Evolutionary conservation across 2,329 filamentous ascomycete species (phyloP).

Genomic region (Thelonectria rubi): DNA sequence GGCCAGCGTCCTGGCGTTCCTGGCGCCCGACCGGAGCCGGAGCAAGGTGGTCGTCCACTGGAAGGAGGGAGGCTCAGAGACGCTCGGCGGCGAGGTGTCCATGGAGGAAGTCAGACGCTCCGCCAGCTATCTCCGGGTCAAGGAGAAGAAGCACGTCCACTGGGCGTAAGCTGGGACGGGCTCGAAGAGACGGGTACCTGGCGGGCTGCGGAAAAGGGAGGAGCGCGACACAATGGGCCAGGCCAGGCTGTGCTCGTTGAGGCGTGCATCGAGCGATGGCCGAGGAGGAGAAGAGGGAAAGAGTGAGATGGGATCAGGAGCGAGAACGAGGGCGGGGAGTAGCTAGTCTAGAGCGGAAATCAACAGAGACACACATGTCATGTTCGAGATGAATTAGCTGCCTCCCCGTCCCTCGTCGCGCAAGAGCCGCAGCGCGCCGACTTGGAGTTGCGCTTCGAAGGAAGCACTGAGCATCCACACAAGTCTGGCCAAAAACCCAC

Average conservation of each 20-base stretch:
- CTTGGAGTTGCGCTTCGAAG: no score
- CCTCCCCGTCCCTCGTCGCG: no score
- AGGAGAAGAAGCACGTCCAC: constrained; percentile 36
- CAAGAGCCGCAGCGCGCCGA: not conserved
- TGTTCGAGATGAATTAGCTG: not conserved
- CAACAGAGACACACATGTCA: constrained; percentile 3
- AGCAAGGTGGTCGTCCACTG: constrained; percentile 44
- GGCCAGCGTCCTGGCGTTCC: constrained; percentile 33
- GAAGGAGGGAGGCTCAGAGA: constrained; percentile 38
- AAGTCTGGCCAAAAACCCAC: constrained; percentile 12
- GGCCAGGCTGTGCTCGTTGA: not conserved
- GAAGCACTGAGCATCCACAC: not conserved
- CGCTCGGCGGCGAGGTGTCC: constrained; percentile 33
- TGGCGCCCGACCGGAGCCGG: constrained; percentile 36
- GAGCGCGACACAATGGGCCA: not conserved
- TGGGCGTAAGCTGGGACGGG: constrained; percentile 25
- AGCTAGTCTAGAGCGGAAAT: not conserved
- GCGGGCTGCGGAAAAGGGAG: not conserved
- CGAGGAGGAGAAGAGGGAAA: not conserved
- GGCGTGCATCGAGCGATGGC: not conserved
- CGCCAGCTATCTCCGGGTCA: constrained; percentile 38
- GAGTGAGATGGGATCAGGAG: not conserved
- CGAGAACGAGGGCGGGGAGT: not conserved
- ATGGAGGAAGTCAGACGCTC: constrained; percentile 35
- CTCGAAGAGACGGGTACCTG: not conserved